These are phyloP conservation scores for Lactifluus volemus DNA, from an alignment of 768 basidiomycete genomes.

Conservation along the genomic window DNA sequence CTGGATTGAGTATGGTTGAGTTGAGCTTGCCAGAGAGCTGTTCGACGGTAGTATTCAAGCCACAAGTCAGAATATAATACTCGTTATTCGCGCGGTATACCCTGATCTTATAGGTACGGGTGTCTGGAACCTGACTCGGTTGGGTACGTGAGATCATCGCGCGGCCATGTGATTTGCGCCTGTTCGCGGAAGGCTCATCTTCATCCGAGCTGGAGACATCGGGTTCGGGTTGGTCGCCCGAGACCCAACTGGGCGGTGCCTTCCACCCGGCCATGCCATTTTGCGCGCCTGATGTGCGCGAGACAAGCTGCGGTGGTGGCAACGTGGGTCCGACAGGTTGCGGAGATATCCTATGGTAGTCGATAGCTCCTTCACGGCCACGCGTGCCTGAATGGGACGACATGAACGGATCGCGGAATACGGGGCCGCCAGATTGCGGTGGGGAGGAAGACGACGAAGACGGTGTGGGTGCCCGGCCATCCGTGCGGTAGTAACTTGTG, in stretches of 20 bases:
- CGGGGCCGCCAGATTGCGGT: background rate
- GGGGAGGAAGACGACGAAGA: constrained; percentile 14
- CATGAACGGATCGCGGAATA: constrained; percentile 19
- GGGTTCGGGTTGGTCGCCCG: constrained; percentile 36
- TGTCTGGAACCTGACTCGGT: background rate
- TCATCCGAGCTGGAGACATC: constrained; percentile 37
- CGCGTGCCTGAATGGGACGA: constrained; percentile 9
- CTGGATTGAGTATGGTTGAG: constrained; percentile 41
- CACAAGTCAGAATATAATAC: constrained; percentile 61
- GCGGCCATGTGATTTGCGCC: constrained; percentile 20
- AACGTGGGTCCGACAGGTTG: constrained; percentile 9
- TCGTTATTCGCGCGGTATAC: constrained; percentile 69
- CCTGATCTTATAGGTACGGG: constrained; percentile 46
- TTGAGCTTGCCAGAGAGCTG: constrained; percentile 57
- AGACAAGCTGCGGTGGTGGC: constrained; percentile 10
- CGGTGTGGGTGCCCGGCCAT: constrained; percentile 3
- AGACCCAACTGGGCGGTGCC: constrained; percentile 71
- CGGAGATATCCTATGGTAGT: constrained; percentile 10
- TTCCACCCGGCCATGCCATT: constrained; percentile 37
- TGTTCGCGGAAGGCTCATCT: constrained; percentile 23
- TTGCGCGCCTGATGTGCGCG: constrained; percentile 16
- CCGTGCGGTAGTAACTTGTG: constrained; percentile 22
- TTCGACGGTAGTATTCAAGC: constrained; percentile 55
- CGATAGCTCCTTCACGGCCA: constrained; percentile 7
- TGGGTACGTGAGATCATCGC: background rate